Evolutionary conservation across 768 basidiomycete species (phyloP).

Genomic region (Termitomyces sp.): DNA sequence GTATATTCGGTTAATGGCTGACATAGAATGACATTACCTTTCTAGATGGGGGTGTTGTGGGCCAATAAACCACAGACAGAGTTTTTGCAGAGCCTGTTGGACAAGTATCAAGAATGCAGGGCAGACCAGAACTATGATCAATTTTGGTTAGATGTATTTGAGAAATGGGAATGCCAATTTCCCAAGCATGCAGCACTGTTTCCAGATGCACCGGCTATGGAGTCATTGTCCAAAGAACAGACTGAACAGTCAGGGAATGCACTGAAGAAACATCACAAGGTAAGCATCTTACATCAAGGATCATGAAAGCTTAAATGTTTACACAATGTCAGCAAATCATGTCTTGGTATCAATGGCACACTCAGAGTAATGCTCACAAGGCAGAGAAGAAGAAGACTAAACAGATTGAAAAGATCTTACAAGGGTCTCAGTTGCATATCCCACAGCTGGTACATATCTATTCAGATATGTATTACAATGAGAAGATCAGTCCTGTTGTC

Average conservation of each 20-base stretch:
- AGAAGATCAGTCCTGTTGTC: background rate
- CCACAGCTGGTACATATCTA: constrained; percentile 3
- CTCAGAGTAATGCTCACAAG: background rate
- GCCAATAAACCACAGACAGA: background rate
- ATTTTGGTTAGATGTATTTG: background rate
- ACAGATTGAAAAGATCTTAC: background rate
- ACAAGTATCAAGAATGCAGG: background rate
- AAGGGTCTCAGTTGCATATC: background rate
- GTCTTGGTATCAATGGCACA: background rate
- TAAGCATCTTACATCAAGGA: background rate
- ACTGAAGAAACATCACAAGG: background rate
- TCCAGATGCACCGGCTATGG: background rate
- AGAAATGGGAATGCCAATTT: background rate
- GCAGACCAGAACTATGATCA: background rate
- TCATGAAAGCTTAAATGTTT: background rate
- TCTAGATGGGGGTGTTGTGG: background rate
- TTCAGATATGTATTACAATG: constrained; percentile 3
- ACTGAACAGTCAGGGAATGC: background rate
- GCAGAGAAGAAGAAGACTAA: background rate
- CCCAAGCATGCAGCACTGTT: background rate
- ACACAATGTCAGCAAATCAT: background rate
- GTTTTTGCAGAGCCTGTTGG: background rate
- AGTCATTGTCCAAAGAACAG: background rate
- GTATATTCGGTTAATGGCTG: background rate
- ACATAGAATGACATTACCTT: background rate